Evolutionary conservation across 495 filamentous ascomycete genomes (phyloP).

Genomic region (Podospora comata): DNA sequence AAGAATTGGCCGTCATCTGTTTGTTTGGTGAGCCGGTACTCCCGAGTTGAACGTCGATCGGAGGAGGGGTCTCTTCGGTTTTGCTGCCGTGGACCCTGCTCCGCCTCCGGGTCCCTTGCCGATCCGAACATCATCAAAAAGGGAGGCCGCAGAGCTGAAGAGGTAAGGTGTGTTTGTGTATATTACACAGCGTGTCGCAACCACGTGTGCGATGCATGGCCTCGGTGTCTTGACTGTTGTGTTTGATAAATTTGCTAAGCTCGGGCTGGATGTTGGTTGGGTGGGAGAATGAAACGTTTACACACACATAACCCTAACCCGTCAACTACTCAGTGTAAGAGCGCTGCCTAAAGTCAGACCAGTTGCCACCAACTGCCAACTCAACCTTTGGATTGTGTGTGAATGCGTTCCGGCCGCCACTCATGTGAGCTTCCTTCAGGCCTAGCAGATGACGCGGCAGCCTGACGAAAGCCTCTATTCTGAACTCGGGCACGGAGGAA

Average conservation of each 20-base stretch:
- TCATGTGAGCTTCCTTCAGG: not conserved
- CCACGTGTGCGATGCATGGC: not conserved
- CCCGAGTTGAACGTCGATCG: not conserved
- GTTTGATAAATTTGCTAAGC: not conserved
- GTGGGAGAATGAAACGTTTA: not conserved
- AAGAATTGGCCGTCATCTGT: not conserved
- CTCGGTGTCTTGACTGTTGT: not conserved
- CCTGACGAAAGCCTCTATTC: not conserved
- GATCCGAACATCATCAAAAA: not conserved
- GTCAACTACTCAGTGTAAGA: too few relatives aligned
- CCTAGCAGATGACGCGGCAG: not conserved
- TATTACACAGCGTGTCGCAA: not conserved
- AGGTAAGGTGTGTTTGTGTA: not conserved
- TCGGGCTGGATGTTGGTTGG: not conserved
- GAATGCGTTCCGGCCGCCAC: too few relatives aligned
- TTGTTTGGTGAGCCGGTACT: not conserved
- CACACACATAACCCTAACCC: not conserved
- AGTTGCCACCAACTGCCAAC: not conserved
- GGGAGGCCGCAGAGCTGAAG: not conserved
- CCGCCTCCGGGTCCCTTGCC: slow-evolving; percentile 4
- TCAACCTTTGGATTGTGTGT: not conserved
- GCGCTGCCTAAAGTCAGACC: not conserved
- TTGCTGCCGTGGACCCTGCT: not conserved
- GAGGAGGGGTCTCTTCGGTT: not conserved
- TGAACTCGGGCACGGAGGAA: not conserved